phyloP scores from a whole-genome alignment of 179 eudicot genomes.

The Patellifolia procumbens region DNA sequence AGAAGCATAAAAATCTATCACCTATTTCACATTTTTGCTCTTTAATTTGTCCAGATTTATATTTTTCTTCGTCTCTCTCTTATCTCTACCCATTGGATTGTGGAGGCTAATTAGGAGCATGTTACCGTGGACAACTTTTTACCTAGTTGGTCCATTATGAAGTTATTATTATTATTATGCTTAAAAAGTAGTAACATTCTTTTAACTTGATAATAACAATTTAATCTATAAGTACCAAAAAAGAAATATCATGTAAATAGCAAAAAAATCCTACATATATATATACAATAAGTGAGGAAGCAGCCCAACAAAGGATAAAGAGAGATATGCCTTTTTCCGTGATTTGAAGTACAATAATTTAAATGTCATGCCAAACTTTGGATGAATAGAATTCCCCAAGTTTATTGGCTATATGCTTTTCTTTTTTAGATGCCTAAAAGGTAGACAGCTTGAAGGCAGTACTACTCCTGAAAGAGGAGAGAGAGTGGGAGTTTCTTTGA shows the following conservation, averaged over 20 bases:
- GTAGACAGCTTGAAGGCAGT: conserved; percentile 41
- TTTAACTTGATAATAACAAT: neutral
- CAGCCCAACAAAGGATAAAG: neutral
- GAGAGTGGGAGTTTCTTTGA: conserved; percentile 18
- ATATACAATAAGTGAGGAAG: neutral
- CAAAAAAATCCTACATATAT: conserved; percentile 2
- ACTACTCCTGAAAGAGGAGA: conserved; percentile 25
- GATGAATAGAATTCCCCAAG: conserved; percentile 5
- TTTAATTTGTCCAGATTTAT: too few species aligned
- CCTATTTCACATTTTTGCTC: too few species aligned
- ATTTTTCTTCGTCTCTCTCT: too few species aligned
- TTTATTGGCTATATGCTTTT: neutral
- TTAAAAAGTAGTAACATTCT: conserved; percentile 2
- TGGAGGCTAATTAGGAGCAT: too few species aligned
- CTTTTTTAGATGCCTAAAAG: conserved; percentile 38
- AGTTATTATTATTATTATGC: neutral
- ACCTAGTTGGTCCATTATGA: too few species aligned
- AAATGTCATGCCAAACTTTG: conserved; percentile 24
- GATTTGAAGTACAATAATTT: conserved; percentile 25
- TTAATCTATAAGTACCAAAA: neutral
- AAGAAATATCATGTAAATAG: conserved; percentile 12
- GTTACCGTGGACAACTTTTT: too few species aligned
- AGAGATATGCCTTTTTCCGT: conserved; percentile 21
- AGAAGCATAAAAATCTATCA: too few species aligned
- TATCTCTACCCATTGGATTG: too few species aligned